Percentiles rank a stretch among this genome's conserved stretches.
Evolutionary conservation across 106 monocot species (phyloP).

Genomic region (Apostasia ramifera): DNA sequence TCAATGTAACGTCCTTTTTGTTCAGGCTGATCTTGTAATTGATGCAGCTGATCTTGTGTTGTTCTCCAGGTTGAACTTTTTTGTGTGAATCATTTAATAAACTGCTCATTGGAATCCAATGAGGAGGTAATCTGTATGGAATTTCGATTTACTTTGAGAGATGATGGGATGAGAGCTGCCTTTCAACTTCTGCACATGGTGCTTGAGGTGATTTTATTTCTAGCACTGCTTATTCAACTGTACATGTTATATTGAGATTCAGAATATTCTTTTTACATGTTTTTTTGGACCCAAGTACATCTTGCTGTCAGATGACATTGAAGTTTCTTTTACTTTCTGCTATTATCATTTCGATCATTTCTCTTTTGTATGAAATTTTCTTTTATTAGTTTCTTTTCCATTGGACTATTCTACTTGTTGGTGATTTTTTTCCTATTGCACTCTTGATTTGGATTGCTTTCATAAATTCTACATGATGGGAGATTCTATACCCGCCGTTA

Average conservation of each 20-base stretch:
- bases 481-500: too few relatives aligned
- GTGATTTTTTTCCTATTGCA: too few relatives aligned
- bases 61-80: conserved; percentile 87
- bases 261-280: neutral
- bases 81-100: conserved; percentile 95
- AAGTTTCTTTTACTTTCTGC: too few relatives aligned
- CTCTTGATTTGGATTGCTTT: too few relatives aligned
- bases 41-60: neutral
- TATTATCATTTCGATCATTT: too few relatives aligned
- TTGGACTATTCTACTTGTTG: too few relatives aligned
- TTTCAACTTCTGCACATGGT: conserved; percentile 99
- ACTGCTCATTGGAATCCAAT: conserved; percentile 94
- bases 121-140: conserved; percentile 98
- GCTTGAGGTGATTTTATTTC: conserved; percentile 63
- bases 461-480: too few relatives aligned
- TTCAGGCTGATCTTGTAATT: neutral
- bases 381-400: too few relatives aligned
- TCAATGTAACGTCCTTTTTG: too few relatives aligned
- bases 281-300: conserved; percentile 1
- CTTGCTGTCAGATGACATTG: neutral
- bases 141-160: conserved; percentile 89
- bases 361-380: too few relatives aligned
- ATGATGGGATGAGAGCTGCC: conserved; percentile 98
- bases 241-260: neutral
- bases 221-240: neutral